Evolutionary conservation across 306 rosid genomes (phyloP).

Genomic region (Cicer judaicum): DNA sequence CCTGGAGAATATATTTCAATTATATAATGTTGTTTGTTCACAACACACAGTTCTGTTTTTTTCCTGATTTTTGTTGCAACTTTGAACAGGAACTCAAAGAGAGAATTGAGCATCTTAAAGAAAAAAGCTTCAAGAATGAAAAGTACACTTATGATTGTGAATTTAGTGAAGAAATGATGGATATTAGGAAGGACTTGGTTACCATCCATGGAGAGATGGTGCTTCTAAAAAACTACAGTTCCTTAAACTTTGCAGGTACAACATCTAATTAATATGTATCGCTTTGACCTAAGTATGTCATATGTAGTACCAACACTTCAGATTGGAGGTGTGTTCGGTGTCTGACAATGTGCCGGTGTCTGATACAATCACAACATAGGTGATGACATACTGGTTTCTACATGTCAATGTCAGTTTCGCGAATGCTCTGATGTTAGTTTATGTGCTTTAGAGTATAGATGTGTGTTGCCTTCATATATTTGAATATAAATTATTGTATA

Average conservation of each 20-base stretch:
- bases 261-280: conserved; percentile 9
- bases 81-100: conserved; percentile 79
- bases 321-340: background rate
- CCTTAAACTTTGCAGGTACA: conserved; percentile 93
- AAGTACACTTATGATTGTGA: conserved; percentile 69
- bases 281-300: background rate
- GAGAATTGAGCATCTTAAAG: conserved; percentile 76
- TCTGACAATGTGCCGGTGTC: background rate
- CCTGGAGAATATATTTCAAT: conserved; percentile 18
- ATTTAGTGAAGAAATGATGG: conserved; percentile 97
- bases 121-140: conserved; percentile 62
- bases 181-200: conserved; percentile 89
- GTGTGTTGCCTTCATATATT: conserved; percentile 31
- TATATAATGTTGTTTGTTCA: conserved; percentile 12
- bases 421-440: background rate
- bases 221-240: conserved; percentile 92
- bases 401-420: background rate
- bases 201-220: conserved; percentile 97
- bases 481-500: background rate
- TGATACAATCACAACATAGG: background rate
- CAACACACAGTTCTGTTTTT: conserved; percentile 12
- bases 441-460: background rate
- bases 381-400: background rate
- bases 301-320: background rate
- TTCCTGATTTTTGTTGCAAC: conserved; percentile 42